Conservation (phyloP, 1,139 yeast species). For the Kodamaea anthophila region DNA sequence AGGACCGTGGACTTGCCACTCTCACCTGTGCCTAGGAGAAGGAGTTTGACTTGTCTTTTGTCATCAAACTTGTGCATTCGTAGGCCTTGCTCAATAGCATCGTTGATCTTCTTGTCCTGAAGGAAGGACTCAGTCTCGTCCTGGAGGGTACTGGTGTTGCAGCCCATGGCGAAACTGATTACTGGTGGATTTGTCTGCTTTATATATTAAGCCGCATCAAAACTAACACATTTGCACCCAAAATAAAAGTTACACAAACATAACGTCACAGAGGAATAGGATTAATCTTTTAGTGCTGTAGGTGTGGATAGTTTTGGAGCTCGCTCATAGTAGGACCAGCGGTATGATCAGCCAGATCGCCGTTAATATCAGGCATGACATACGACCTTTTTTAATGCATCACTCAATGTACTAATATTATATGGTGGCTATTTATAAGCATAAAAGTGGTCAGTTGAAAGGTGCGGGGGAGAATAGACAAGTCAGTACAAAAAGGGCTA, state of each 20-base stretch:
- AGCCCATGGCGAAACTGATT: conserved; percentile 46
- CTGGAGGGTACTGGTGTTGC: conserved; percentile 52
- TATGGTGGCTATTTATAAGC: too few relatives aligned
- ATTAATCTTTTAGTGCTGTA: too few relatives aligned
- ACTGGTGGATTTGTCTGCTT: neutral
- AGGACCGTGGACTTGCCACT: conserved; percentile 95
- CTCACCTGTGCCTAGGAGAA: conserved; percentile 90
- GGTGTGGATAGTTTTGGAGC: too few relatives aligned
- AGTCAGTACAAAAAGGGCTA: too few relatives aligned
- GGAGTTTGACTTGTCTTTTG: conserved; percentile 50
- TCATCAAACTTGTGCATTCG: conserved; percentile 47
- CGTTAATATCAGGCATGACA: too few relatives aligned
- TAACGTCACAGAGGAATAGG: too few relatives aligned
- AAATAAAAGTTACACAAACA: neutral
- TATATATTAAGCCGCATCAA: conserved; percentile 10
- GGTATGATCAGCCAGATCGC: too few relatives aligned
- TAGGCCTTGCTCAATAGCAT: conserved; percentile 62
- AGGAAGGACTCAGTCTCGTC: conserved; percentile 47
- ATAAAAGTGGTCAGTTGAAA: too few relatives aligned
- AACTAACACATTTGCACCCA: conserved; percentile 8
- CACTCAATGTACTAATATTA: too few relatives aligned
- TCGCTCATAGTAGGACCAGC: too few relatives aligned
- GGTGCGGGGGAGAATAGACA: too few relatives aligned
- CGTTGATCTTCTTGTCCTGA: conserved; percentile 48
- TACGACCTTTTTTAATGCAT: too few relatives aligned